phyloP scores from a whole-genome alignment of 345 rosid species.

The Lumnitzera littorea region DNA sequence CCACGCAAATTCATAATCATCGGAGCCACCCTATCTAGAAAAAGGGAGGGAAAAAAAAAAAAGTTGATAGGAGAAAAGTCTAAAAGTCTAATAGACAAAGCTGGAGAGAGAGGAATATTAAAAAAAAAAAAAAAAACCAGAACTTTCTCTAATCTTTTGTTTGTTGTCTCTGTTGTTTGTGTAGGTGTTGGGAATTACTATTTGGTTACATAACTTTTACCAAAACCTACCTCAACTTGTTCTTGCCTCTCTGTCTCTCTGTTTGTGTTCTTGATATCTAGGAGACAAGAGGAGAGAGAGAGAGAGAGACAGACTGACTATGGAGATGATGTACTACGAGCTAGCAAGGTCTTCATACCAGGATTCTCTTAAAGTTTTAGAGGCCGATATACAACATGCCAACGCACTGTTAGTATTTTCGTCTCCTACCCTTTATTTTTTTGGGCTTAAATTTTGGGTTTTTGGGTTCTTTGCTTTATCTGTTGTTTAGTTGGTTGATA shows the following conservation, averaged over 20 bases:
- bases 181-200: slow-evolving; percentile 4
- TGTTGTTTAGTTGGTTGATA: not conserved
- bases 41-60: not conserved
- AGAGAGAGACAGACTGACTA: slow-evolving; percentile 11
- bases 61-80: too few species aligned
- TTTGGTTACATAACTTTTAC: slow-evolving; percentile 2
- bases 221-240: slow-evolving; percentile 3
- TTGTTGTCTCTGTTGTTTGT: slow-evolving; percentile 4
- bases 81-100: slow-evolving; percentile 7
- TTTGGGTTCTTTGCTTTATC: slow-evolving; percentile 2
- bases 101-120: not conserved
- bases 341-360: slow-evolving; percentile 51
- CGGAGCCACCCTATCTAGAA: slow-evolving; percentile 15
- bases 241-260: slow-evolving; percentile 6
- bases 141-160: too few species aligned
- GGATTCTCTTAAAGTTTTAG: slow-evolving; percentile 72
- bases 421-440: slow-evolving; percentile 4
- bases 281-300: slow-evolving; percentile 2
- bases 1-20: not conserved
- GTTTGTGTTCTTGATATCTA: not conserved
- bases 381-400: slow-evolving; percentile 85
- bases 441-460: slow-evolving; percentile 2
- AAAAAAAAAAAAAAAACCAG: not conserved
- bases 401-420: slow-evolving; percentile 67
- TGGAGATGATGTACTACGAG: slow-evolving; percentile 46